Evolutionary conservation across 1,139 yeast genomes (phyloP), one percentile per base, ranked within the genome.

Genomic region (Ogataea hybrid): DNA sequence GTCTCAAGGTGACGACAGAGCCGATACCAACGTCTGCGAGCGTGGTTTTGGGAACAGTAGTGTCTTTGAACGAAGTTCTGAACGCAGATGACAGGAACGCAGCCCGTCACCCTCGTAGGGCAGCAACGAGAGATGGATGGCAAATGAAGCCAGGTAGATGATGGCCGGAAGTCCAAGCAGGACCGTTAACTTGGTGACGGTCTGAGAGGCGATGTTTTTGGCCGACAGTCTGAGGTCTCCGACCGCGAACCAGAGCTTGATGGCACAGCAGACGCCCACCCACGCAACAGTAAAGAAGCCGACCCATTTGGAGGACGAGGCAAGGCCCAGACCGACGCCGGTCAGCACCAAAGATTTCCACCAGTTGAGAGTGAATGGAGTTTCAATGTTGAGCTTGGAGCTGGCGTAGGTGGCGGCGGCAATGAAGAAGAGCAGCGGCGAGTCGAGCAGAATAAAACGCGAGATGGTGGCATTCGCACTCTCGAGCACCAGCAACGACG

Each of bases 231-330:
- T 60, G 59, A 90, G 75, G 65, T 94, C 98, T 52, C 97, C 98
- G 59, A 89, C 67, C 48, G 85, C 66, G 62, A 87, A 79, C 97
- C 97, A 90, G 55, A 92, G 65, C 60, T 87, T 94, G 67, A 79
- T 75, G 16, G 81, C 62, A 53, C 95, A 88, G 49, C 79, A 63
- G 5, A 75, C 41, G 36, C 98, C 98, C 48, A 87, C 78, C 97
- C 98, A 94, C 7, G 86, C 89, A 52, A 90, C 66, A 29, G 98
- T 92, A 71, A 92, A 92, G 36, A 92, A 69, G 42, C 98, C 99
- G 37, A 92, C 97, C 97, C 98, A 92, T 65, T 94, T 94, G 35
- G 96, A 82, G 33, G 90, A 79, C 25, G 84, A 71, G 3, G 97
- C 92, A 44, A 94, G 78, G 37, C 98, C 99, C 42, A 94, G 71